Evolutionary conservation across 208 protist genomes (phyloP), one percentile per base, ranked within the genome.

Genomic region (Phytomonas serpens): DNA sequence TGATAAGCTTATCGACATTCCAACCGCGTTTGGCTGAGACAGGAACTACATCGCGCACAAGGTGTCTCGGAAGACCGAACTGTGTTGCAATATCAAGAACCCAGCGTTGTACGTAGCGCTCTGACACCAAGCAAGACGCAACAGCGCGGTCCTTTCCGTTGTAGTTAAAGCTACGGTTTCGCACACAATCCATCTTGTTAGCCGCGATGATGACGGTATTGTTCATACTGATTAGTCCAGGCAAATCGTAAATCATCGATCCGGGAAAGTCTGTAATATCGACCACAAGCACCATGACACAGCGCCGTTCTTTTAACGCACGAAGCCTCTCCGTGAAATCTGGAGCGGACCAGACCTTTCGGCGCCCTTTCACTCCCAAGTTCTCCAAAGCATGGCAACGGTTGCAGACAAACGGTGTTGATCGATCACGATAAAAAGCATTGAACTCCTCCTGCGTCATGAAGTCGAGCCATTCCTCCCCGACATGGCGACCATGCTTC

Each of bases 401-500:
- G 68, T 90, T 80, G 75, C 92, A 97, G 52, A 89, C 85, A 79
- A 94, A 95, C 19, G 92, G 84, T 34, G 71, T 74, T 2, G 74
- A 80, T 13, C 69, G 70, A 67, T 94, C 85, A 67, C 80, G 82
- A 79, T 97, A 95, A 74, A 95, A 93, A 27, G 90, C 90, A 66
- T 95, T 76, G 72, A 97, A 97, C 80, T 97, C 89, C 37, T 97
- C 89, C 73, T 97, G 89, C 23, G 92, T 97, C 92, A 97, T 97
- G 68, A 97, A 97, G 77, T 97, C 92, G 61, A 97, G 78, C 92
- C 92, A 97, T 76, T 97, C 89, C 79, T 97, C 92, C 2, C 92
- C 92, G 16, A 95, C 89, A 64, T 83, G 84, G n/a, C 89, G 87
- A n/a, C 90, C 90, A 78, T 97, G 75, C 73, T 93, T 95, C 70